Evolutionary conservation across 805 yeast genomes (phyloP).

Genomic region (Wickerhamomyces subpelliculosus): DNA sequence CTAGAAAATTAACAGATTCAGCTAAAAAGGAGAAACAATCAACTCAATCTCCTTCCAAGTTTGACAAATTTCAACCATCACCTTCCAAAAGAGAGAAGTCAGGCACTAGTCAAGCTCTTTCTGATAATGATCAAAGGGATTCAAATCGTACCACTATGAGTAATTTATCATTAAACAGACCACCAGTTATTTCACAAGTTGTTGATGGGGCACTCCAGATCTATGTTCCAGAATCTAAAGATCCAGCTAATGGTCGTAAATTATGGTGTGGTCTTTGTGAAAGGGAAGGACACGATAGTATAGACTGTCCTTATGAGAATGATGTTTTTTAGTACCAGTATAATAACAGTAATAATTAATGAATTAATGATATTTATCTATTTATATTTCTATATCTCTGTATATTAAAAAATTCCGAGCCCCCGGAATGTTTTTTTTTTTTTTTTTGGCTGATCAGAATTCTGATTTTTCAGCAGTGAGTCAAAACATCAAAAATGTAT

Average conservation of each 20-base stretch:
- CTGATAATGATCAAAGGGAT: neutral
- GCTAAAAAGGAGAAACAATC: neutral
- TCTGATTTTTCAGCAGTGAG: neutral
- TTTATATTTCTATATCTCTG: neutral
- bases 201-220: conserved; percentile 36
- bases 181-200: conserved; percentile 21
- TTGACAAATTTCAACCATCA: neutral
- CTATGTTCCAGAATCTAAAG: conserved; percentile 43
- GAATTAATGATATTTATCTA: neutral
- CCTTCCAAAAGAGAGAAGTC: neutral
- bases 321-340: conserved; percentile 19
- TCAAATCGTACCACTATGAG: conserved; percentile 1
- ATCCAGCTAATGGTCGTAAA: conserved; percentile 67
- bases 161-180: conserved; percentile 10
- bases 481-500: neutral
- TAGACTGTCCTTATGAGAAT: conserved; percentile 74
- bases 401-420: no score
- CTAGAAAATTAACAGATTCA: no score
- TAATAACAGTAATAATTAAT: neutral
- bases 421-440: no score
- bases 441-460: neutral
- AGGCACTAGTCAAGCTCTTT: neutral
- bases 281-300: conserved; percentile 78
- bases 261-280: conserved; percentile 95
- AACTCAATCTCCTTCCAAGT: no score